phyloP scores from a whole-genome alignment of 106 monocot genomes.

The Cymbidium sinense region DNA sequence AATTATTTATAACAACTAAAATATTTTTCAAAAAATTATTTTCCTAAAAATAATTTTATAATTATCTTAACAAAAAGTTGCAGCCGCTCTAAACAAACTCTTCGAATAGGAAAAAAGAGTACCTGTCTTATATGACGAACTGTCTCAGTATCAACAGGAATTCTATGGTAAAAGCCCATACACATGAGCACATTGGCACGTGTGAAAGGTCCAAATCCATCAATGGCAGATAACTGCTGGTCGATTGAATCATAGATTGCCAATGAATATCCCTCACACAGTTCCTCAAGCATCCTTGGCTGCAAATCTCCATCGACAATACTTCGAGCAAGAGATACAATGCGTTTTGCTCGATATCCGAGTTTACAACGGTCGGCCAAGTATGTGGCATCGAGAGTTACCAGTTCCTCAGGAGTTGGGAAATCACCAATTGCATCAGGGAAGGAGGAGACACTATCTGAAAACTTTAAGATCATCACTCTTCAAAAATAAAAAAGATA shows the following conservation, averaged over 20 bases:
- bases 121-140: constrained; percentile 69
- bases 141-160: constrained; percentile 74
- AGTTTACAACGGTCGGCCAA: constrained; percentile 49
- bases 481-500: no score
- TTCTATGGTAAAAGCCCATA: constrained; percentile 72
- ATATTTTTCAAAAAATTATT: no score
- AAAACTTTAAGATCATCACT: no score
- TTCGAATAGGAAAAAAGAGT: not conserved
- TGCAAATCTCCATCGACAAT: constrained; percentile 35
- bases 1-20: no score
- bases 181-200: constrained; percentile 87
- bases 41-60: no score
- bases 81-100: no score
- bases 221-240: constrained; percentile 31
- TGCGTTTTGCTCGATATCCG: constrained; percentile 65
- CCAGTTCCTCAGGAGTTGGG: constrained; percentile 69
- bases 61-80: no score
- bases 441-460: no score
- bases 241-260: constrained; percentile 39
- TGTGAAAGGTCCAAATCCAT: constrained; percentile 79
- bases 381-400: constrained; percentile 31
- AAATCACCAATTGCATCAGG: constrained; percentile 36
- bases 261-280: constrained; percentile 14
- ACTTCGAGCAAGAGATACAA: constrained; percentile 51
- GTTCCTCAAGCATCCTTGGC: constrained; percentile 45